Percentiles rank a stretch among this genome's conserved stretches.
Conservation (phyloP, 805 yeast genomes). For the Cyberlindnera galapagoensis region DNA sequence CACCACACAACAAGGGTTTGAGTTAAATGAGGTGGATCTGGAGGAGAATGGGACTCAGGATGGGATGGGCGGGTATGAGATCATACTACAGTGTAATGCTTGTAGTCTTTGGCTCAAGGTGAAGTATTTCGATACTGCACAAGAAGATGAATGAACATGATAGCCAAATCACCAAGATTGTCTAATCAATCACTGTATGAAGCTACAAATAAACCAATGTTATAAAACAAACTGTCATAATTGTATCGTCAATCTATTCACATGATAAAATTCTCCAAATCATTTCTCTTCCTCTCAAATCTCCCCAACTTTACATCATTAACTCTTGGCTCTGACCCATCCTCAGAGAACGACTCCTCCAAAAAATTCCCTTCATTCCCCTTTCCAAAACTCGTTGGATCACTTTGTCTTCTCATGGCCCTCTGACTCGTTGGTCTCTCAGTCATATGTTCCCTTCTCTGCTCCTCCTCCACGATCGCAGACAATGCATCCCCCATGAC, state of each 20-base stretch:
- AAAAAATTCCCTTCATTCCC: too few species aligned
- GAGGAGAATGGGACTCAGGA: conserved; percentile 41
- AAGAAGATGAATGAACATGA: conserved; percentile 14
- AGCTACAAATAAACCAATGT: too few species aligned
- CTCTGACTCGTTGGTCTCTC: too few species aligned
- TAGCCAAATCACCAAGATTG: not conserved
- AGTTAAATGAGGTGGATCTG: conserved; percentile 55
- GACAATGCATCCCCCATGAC: conserved; percentile 67
- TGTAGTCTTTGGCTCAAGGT: conserved; percentile 88
- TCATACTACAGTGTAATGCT: conserved; percentile 71
- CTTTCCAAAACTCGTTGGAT: too few species aligned
- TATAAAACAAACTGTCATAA: too few species aligned
- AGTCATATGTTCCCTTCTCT: conserved; percentile 12
- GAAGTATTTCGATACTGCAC: conserved; percentile 46
- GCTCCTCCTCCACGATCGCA: conserved; percentile 57
- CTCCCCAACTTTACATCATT: not conserved
- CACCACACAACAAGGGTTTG: conserved; percentile 43
- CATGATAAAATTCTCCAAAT: too few species aligned
- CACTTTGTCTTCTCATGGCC: too few species aligned
- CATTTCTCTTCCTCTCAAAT: too few species aligned
- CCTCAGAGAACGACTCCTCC: too few species aligned
- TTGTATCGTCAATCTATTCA: too few species aligned
- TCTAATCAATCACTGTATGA: not conserved
- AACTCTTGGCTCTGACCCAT: too few species aligned
- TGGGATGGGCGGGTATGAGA: conserved; percentile 50